Conservation (phyloP, 1,139 yeast genomes). For the Hemisphaericaspora xylanilytica region DNA sequence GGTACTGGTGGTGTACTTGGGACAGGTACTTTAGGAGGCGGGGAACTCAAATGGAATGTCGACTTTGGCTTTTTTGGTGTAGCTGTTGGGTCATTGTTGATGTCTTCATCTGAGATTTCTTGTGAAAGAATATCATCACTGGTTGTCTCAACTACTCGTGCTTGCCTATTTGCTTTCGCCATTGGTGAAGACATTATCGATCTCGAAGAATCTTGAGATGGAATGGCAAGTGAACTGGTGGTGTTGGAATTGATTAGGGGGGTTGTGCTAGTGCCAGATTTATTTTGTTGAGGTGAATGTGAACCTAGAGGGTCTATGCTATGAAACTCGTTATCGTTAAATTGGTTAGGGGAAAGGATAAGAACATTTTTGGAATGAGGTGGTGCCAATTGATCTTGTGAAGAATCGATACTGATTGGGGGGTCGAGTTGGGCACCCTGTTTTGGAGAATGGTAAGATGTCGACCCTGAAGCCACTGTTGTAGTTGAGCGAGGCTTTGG, state of each 20-base stretch:
- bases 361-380: slow-evolving; percentile 28
- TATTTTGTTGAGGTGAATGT: slow-evolving; percentile 8
- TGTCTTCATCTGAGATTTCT: slow-evolving; percentile 1
- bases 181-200: slow-evolving; percentile 40
- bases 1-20: slow-evolving; percentile 26
- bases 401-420: slow-evolving; percentile 19
- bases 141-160: slow-evolving; percentile 39
- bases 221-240: neutral
- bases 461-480: neutral
- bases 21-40: slow-evolving; percentile 36
- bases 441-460: neutral
- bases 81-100: neutral
- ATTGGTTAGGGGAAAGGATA: slow-evolving; percentile 43
- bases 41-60: slow-evolving; percentile 21
- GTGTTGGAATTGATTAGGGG: slow-evolving; percentile 4
- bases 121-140: slow-evolving; percentile 13
- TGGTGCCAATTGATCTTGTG: slow-evolving; percentile 12
- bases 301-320: slow-evolving; percentile 16
- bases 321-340: slow-evolving; percentile 36
- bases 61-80: slow-evolving; percentile 4
- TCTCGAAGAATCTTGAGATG: slow-evolving; percentile 14
- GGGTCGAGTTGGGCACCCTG: slow-evolving; percentile 18
- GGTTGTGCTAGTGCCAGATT: slow-evolving; percentile 1
- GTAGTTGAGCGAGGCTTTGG: no score
- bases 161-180: slow-evolving; percentile 47